Percentiles rank a stretch among this genome's conserved stretches.
These are phyloP conservation scores for Dactylella cylindrospora DNA, from an alignment of 2,329 filamentous ascomycete species.

Conservation along the genomic window DNA sequence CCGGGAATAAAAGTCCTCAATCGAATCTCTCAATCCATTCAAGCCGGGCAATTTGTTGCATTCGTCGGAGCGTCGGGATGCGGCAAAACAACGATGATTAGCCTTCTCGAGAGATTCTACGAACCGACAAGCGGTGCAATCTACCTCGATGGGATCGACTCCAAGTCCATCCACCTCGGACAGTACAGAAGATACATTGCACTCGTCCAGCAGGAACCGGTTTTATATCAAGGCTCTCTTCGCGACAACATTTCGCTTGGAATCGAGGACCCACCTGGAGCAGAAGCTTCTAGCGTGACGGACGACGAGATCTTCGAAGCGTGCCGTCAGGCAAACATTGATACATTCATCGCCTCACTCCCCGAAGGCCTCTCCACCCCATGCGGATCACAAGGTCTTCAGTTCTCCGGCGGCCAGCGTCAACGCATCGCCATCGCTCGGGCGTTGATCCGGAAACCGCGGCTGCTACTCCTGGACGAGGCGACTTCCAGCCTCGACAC, in stretches of 20 bases:
- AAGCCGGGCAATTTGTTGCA: constrained; percentile 69
- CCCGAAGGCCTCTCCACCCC: constrained; percentile 59
- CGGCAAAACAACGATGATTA: constrained; percentile 72
- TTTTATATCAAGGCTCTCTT: constrained; percentile 69
- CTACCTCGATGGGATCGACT: constrained; percentile 64
- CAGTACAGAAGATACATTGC: constrained; percentile 67
- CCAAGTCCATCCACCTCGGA: constrained; percentile 62
- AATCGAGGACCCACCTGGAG: constrained; percentile 49
- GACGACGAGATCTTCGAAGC: constrained; percentile 52
- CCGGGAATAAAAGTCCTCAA: constrained; percentile 56
- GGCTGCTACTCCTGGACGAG: constrained; percentile 62
- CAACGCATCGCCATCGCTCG: constrained; percentile 61
- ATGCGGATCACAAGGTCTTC: constrained; percentile 61
- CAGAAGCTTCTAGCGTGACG: constrained; percentile 6
- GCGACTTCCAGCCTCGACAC: constrained; percentile 65
- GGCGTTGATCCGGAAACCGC: constrained; percentile 59
- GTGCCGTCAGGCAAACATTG: constrained; percentile 66
- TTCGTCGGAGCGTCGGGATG: constrained; percentile 71
- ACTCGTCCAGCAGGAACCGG: constrained; percentile 73
- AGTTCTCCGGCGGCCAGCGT: constrained; percentile 60
- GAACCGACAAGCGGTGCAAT: constrained; percentile 66
- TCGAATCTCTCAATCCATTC: constrained; percentile 49
- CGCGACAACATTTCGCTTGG: constrained; percentile 71
- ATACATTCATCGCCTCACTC: constrained; percentile 60
- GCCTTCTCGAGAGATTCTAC: constrained; percentile 67